Conservation (phyloP, 345 rosid species). For the Eucalyptus pauciflora region DNA sequence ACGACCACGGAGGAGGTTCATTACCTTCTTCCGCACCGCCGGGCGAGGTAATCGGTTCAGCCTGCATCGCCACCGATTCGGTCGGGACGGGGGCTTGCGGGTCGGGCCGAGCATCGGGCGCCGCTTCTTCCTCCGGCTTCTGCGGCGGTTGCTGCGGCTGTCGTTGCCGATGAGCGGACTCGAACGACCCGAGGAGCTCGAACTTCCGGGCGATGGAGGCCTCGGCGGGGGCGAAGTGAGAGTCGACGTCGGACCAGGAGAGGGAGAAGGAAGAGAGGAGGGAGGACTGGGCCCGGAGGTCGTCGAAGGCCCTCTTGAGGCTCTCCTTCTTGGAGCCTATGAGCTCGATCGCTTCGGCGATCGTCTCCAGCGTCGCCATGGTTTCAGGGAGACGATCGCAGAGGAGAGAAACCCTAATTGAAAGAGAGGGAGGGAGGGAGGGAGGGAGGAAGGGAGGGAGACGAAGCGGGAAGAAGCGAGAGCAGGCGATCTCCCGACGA, state of each 20-base stretch:
- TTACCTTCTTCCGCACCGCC: not conserved
- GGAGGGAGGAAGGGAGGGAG: not conserved
- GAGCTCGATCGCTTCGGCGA: conserved; percentile 39
- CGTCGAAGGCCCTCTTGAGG: conserved; percentile 55
- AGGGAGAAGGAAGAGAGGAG: conserved; percentile 36
- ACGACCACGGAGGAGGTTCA: not conserved
- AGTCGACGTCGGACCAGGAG: conserved; percentile 64
- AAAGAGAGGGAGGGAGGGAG: not conserved
- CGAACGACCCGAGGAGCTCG: conserved; percentile 30
- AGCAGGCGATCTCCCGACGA: not conserved
- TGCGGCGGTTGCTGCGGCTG: not conserved
- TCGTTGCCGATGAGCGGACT: not conserved
- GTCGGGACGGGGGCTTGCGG: not conserved
- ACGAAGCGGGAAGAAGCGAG: not conserved
- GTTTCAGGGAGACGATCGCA: not conserved
- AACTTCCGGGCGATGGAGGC: conserved; percentile 27
- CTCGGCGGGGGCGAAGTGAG: conserved; percentile 48
- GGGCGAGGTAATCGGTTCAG: not conserved
- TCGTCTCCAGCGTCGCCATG: conserved; percentile 25
- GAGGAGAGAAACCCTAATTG: not conserved
- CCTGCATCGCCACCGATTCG: not conserved
- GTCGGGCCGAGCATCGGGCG: not conserved
- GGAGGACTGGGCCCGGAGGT: conserved; percentile 39
- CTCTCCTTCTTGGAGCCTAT: conserved; percentile 38
- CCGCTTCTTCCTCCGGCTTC: not conserved